Percentiles rank a stretch among this genome's conserved stretches.
These are phyloP conservation scores for Pythium utonaiense DNA, from an alignment of 352 stramenopile species.

Conservation along the genomic window DNA sequence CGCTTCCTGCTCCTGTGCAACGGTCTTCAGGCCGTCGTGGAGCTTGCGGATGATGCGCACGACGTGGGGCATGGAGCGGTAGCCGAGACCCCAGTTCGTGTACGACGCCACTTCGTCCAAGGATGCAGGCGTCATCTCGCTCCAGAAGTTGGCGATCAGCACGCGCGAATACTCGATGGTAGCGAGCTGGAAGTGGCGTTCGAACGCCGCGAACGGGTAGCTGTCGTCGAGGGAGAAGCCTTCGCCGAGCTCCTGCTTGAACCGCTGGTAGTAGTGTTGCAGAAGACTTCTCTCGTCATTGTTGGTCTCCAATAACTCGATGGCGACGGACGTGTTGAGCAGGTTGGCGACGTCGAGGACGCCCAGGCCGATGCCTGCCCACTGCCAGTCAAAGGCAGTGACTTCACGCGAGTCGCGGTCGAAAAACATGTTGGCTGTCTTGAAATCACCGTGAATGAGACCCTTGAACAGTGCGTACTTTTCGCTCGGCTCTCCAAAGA, in stretches of 20 bases:
- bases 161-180: constrained; percentile 65
- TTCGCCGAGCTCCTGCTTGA: constrained; percentile 23
- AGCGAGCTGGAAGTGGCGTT: constrained; percentile 55
- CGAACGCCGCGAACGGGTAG: constrained; percentile 52
- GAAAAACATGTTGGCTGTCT: constrained; percentile 74
- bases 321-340: constrained; percentile 59
- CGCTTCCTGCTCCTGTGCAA: constrained; percentile 32
- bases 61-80: constrained; percentile 60
- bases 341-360: constrained; percentile 65
- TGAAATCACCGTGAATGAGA: constrained; percentile 67
- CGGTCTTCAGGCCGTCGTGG: constrained; percentile 28
- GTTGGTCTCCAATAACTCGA: constrained; percentile 42
- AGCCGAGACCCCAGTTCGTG: constrained; percentile 68
- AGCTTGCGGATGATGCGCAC: constrained; percentile 53
- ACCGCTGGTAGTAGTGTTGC: constrained; percentile 49
- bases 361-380: constrained; percentile 54
- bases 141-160: constrained; percentile 64
- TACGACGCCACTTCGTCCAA: constrained; percentile 38
- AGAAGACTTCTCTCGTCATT: constrained; percentile 27
- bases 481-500: constrained; percentile 27
- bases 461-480: constrained; percentile 28
- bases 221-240: neutral
- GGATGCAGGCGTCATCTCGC: constrained; percentile 39
- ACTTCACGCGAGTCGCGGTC: constrained; percentile 33
- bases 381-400: constrained; percentile 76